Conservation (phyloP, 1,284 basidiomycete genomes). For the Naganishia albida region DNA sequence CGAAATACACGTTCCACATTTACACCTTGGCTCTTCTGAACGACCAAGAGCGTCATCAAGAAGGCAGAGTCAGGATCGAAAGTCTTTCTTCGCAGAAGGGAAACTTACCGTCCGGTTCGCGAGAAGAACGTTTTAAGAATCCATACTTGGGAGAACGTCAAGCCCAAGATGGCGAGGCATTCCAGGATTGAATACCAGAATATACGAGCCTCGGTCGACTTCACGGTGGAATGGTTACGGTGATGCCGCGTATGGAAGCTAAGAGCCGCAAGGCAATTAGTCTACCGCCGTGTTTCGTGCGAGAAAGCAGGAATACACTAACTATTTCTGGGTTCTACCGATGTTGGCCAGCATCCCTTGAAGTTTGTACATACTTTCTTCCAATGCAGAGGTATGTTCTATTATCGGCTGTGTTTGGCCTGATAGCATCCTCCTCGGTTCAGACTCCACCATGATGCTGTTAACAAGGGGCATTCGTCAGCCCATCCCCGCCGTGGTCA, state of each 20-base stretch:
- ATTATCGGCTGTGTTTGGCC: slow-evolving; percentile 67
- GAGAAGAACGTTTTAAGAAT: slow-evolving; percentile 91
- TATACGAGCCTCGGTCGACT: slow-evolving; percentile 57
- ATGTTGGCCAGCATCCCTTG: slow-evolving; percentile 81
- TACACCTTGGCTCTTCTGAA: slow-evolving; percentile 20
- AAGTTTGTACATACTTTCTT: slow-evolving; percentile 89
- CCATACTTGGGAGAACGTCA: slow-evolving; percentile 81
- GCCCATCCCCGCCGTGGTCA: too few relatives aligned
- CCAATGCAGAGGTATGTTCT: slow-evolving; percentile 85
- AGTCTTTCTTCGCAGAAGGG: neutral
- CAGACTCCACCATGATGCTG: slow-evolving; percentile 90
- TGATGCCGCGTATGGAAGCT: slow-evolving; percentile 51
- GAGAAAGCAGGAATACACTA: slow-evolving; percentile 41
- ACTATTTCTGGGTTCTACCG: slow-evolving; percentile 90
- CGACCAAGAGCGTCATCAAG: neutral
- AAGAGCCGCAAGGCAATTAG: slow-evolving; percentile 2
- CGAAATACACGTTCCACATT: neutral
- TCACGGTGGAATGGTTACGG: slow-evolving; percentile 46
- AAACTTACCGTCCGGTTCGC: slow-evolving; percentile 67
- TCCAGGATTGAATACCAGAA: slow-evolving; percentile 88
- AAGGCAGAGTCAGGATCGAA: neutral
- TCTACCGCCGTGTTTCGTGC: too few relatives aligned
- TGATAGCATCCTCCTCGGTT: slow-evolving; percentile 79
- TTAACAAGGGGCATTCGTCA: neutral
- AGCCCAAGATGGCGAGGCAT: slow-evolving; percentile 70